A percentile compares a stretch with the other conserved stretches of the same genome.
Evolutionary conservation across 805 yeast species (phyloP).

Genomic region (Metschnikowia amazonensis): DNA sequence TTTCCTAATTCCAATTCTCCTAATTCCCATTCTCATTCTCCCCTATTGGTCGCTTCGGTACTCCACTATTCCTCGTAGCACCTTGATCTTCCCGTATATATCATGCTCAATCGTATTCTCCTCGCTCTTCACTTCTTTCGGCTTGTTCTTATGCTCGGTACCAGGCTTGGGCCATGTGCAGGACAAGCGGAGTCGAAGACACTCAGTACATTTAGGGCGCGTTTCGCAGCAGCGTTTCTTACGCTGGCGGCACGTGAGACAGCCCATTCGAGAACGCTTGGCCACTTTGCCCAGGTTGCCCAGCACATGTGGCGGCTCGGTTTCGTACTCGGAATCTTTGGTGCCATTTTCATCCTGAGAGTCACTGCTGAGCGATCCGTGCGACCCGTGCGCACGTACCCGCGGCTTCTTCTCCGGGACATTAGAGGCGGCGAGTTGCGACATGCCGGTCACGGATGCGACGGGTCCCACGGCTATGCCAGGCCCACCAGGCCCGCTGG

Average conservation of each 20-base stretch:
- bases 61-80: slow-evolving; percentile 61
- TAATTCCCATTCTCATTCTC: no score
- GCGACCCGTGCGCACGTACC: slow-evolving; percentile 1
- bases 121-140: slow-evolving; percentile 46
- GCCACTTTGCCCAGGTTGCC: slow-evolving; percentile 16
- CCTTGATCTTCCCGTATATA: slow-evolving; percentile 55
- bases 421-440: background rate
- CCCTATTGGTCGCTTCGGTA: slow-evolving; percentile 23
- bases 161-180: slow-evolving; percentile 80
- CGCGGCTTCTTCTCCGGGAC: background rate
- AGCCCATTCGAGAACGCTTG: slow-evolving; percentile 67
- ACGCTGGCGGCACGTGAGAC: slow-evolving; percentile 71
- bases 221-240: slow-evolving; percentile 77
- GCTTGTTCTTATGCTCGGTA: slow-evolving; percentile 54
- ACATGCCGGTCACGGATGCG: background rate
- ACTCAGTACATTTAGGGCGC: slow-evolving; percentile 64
- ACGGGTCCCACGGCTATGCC: background rate
- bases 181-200: slow-evolving; percentile 56
- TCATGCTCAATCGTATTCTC: slow-evolving; percentile 55
- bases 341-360: slow-evolving; percentile 6
- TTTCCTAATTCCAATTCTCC: no score
- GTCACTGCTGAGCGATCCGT: slow-evolving; percentile 8
- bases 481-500: slow-evolving; percentile 1
- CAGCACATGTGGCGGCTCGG: background rate
- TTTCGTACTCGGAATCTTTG: slow-evolving; percentile 1